Evolutionary conservation across 768 basidiomycete species (phyloP), one percentile per base, ranked within the genome.

Genomic region (Pleurotus ostreatus): DNA sequence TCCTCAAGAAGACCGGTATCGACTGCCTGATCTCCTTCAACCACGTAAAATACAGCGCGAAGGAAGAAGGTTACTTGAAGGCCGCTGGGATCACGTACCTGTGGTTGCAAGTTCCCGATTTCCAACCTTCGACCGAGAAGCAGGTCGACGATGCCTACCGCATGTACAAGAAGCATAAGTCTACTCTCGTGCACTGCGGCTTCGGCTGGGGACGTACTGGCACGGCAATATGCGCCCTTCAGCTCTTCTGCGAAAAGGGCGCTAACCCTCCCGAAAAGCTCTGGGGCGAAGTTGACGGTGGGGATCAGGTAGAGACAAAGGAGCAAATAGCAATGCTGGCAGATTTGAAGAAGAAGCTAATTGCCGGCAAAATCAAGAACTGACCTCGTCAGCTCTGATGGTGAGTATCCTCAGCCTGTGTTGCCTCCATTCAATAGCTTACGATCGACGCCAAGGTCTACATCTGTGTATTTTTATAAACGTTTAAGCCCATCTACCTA

Each of bases 1-100:
- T 53, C 51, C 59, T 66, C 26, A 55, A 49, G 30, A 46, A 11
- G 15, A 39, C 58, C 49, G 46, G 53, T 2, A 63, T 66, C 43
- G 41, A 66, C 37, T 56, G 63, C 54, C 60, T 66, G 53, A 62
- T 64, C 37, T 62, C 59, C 43, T 61, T 60, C 52, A 66, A 66
- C 39, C 45, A 60, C 16, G 37, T 48, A 23, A 45, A 56, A 11
- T 66, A 66, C 49, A 54, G 11, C 0, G 22, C 44, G 6, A 49
- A 1, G 38, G 61, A 61, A 39, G 53, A 55, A 26, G 25, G 44
- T 18, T 55, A 48, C 12, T 26, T 66, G 43, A 43, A 40, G 2
- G 23, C 30, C 1, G 58, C 56, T 2, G 46, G 30, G 3, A 67
- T 67, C 46, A 38, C 26, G 2, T 65, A 61, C 52, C 16, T 52